Conservation (phyloP, 2,329 filamentous ascomycete species). For the Paraphaeosphaeria sporulosa region DNA sequence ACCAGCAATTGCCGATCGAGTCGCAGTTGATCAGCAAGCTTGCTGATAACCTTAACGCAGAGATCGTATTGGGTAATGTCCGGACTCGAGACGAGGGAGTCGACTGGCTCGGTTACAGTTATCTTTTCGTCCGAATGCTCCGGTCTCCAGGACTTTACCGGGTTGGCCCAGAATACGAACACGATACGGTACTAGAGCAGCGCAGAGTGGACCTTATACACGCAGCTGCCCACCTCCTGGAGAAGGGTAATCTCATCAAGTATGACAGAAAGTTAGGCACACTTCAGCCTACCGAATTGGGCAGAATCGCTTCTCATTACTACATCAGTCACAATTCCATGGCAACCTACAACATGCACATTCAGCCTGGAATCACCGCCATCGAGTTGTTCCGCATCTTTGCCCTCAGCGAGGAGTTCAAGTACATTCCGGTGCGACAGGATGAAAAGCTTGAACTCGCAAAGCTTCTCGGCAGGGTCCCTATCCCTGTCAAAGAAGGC, state of each 20-base stretch:
- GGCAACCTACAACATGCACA: slow-evolving; percentile 94
- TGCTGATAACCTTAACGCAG: slow-evolving; percentile 95
- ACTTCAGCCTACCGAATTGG: slow-evolving; percentile 90
- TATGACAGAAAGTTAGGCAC: slow-evolving; percentile 94
- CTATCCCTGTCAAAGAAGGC: slow-evolving; percentile 95
- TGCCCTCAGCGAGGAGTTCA: slow-evolving; percentile 95
- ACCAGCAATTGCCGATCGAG: slow-evolving; percentile 97
- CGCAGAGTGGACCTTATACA: slow-evolving; percentile 98
- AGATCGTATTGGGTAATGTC: slow-evolving; percentile 93
- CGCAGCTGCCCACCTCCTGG: slow-evolving; percentile 85
- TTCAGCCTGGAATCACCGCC: slow-evolving; percentile 89
- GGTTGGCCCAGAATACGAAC: slow-evolving; percentile 93
- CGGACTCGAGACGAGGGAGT: slow-evolving; percentile 92
- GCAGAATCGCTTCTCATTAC: slow-evolving; percentile 95
- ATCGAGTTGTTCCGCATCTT: slow-evolving; percentile 98
- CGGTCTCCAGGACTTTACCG: slow-evolving; percentile 94
- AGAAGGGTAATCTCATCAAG: slow-evolving; percentile 87
- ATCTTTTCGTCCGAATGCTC: slow-evolving; percentile 97
- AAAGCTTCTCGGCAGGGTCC: slow-evolving; percentile 87
- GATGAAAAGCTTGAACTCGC: slow-evolving; percentile 97
- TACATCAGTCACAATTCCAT: slow-evolving; percentile 97
- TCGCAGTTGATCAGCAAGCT: slow-evolving; percentile 93
- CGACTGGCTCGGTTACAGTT: slow-evolving; percentile 99
- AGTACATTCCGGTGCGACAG: slow-evolving; percentile 96
- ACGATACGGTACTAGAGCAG: slow-evolving; percentile 90